phyloP scores from a whole-genome alignment of 2,329 filamentous ascomycete species.

The Monilinia vaccinii-corymbosi region DNA sequence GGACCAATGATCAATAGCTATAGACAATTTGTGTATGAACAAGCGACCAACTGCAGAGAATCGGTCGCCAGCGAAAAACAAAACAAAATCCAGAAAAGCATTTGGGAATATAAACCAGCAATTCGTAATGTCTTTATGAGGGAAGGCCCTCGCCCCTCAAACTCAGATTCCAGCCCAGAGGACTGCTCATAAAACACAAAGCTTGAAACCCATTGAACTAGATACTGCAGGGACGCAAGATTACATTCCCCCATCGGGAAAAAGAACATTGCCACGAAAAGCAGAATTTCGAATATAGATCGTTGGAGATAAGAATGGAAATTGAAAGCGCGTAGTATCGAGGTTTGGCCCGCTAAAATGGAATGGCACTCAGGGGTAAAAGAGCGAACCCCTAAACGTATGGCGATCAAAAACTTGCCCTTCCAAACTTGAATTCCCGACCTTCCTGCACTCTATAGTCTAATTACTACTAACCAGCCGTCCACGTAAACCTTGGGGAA shows the following conservation, averaged over 20 bases:
- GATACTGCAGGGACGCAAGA: not conserved
- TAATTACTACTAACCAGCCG: not conserved
- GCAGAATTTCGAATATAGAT: not conserved
- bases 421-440: not conserved
- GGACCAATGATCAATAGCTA: not conserved
- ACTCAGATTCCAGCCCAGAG: not conserved
- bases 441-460: not conserved
- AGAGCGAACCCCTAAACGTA: constrained; percentile 2
- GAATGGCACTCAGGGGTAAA: not conserved
- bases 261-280: not conserved
- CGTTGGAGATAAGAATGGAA: too few species aligned
- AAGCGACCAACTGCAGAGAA: not conserved
- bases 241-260: too few species aligned
- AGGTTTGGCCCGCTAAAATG: not conserved
- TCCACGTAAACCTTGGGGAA: too few species aligned
- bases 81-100: too few species aligned
- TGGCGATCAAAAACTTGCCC: not conserved
- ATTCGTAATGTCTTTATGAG: not conserved
- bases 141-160: not conserved
- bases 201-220: not conserved
- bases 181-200: not conserved
- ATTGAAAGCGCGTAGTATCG: not conserved
- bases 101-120: not conserved
- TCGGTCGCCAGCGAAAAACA: not conserved
- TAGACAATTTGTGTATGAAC: not conserved